Evolutionary conservation across 345 rosid genomes (phyloP).

Genomic region (Euphorbia pulcherrima): DNA sequence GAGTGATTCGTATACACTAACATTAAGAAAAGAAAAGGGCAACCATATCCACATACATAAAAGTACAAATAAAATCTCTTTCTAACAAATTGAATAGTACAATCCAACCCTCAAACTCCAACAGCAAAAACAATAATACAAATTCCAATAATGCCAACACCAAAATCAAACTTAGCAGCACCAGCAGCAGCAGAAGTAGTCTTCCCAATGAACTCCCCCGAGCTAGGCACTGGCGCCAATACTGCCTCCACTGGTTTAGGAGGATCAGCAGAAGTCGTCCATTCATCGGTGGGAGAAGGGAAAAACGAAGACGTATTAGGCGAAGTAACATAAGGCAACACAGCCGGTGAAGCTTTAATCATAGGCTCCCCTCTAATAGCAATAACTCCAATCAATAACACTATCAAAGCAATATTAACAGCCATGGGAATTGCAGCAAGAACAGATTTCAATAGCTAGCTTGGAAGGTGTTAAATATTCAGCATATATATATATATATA

Average conservation of each 20-base stretch:
- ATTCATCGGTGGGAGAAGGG: conserved; percentile 43
- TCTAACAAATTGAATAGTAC: not conserved
- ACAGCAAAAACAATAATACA: conserved; percentile 11
- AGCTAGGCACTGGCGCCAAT: conserved; percentile 40
- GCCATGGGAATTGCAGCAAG: conserved; percentile 18
- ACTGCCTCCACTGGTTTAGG: conserved; percentile 37
- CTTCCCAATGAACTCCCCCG: conserved; percentile 53
- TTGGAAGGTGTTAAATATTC: too few species aligned
- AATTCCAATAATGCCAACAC: conserved; percentile 22
- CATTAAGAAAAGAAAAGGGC: not conserved
- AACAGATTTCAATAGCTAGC: conserved; percentile 31
- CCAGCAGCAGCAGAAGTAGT: conserved; percentile 23
- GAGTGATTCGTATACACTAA: too few species aligned
- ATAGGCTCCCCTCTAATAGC: conserved; percentile 30
- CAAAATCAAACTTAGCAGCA: conserved; percentile 25
- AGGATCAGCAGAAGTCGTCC: conserved; percentile 40
- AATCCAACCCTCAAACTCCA: not conserved
- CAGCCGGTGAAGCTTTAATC: conserved; percentile 55
- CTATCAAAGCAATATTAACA: conserved; percentile 23
- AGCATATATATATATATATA: too few species aligned
- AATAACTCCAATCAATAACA: conserved; percentile 12
- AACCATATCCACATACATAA: not conserved
- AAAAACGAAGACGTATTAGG: conserved; percentile 65
- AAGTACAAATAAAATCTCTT: conserved; percentile 8
- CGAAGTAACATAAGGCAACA: conserved; percentile 43